These are phyloP conservation scores for Psilocybe tampanensis DNA, from an alignment of 768 basidiomycete species.

Conservation along the genomic window DNA sequence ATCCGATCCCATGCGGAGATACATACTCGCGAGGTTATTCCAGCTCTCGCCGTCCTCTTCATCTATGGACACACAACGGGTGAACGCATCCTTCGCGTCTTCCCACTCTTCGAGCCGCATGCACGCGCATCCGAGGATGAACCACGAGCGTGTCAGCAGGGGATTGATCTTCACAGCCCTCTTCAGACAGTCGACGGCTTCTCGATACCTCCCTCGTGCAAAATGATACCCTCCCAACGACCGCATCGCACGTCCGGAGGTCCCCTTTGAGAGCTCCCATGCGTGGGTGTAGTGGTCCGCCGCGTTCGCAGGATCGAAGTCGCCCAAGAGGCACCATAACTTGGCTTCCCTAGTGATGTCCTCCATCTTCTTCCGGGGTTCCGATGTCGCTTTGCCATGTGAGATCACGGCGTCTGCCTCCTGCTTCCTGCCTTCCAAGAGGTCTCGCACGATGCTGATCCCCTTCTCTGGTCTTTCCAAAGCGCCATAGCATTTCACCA, in stretches of 20 bases:
- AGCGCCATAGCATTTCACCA: constrained; percentile 82
- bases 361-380: constrained; percentile 41
- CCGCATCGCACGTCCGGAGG: constrained; percentile 89
- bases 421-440: constrained; percentile 82
- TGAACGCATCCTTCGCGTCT: constrained; percentile 81
- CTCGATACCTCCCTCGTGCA: constrained; percentile 58
- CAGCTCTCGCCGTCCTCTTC: constrained; percentile 98
- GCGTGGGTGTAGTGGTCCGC: constrained; percentile 78
- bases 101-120: constrained; percentile 85
- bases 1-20: constrained; percentile 74
- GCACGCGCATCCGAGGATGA: constrained; percentile 91
- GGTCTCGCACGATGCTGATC: constrained; percentile 77
- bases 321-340: constrained; percentile 93
- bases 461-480: constrained; percentile 83
- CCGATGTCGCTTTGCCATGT: constrained; percentile 55
- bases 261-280: constrained; percentile 79
- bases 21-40: constrained; percentile 96
- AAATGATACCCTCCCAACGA: constrained; percentile 88
- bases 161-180: constrained; percentile 89
- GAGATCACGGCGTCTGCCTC: constrained; percentile 76
- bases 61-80: constrained; percentile 85
- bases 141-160: constrained; percentile 87
- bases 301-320: constrained; percentile 77
- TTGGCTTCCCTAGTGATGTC: constrained; percentile 84
- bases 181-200: constrained; percentile 67